These are phyloP conservation scores for thale cress (Arabidopsis thaliana) DNA, from an alignment of 345 rosid species.

Conservation along the genomic window DNA sequence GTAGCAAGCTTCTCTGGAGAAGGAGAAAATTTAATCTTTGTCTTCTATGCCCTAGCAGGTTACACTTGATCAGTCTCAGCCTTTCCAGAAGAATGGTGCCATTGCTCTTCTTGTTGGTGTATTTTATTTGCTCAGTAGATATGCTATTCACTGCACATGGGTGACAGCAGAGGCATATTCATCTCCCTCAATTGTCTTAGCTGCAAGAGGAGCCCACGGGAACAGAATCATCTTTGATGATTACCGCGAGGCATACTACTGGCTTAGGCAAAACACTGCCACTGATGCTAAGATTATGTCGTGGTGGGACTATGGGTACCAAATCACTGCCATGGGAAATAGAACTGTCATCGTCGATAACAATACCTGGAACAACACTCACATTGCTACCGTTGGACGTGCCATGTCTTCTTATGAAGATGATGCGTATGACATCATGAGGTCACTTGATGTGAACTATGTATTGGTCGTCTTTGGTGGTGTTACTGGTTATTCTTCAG, in stretches of 20 bases:
- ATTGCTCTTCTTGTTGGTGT: constrained; percentile 84
- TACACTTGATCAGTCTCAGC: constrained; percentile 91
- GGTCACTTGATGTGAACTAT: constrained; percentile 94
- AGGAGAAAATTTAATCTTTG: background rate
- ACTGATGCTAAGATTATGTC: constrained; percentile 98
- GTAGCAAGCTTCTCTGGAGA: background rate
- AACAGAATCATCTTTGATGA: constrained; percentile 93
- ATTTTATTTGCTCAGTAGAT: constrained; percentile 89
- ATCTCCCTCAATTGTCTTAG: constrained; percentile 96
- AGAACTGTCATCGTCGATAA: constrained; percentile 99
- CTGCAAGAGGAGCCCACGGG: constrained; percentile 99
- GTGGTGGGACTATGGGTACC: constrained; percentile 99
- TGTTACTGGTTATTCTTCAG: constrained; percentile 99
- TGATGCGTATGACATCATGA: constrained; percentile 95
- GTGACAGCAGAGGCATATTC: constrained; percentile 99
- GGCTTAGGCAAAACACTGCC: constrained; percentile 98
- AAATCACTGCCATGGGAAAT: constrained; percentile 99
- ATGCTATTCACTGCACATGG: constrained; percentile 95
- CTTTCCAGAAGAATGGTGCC: constrained; percentile 89
- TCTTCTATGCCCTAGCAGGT: constrained; percentile 55
- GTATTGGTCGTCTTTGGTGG: constrained; percentile 98
- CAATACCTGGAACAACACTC: constrained; percentile 99
- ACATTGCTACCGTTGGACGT: constrained; percentile 99
- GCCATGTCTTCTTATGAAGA: constrained; percentile 99
- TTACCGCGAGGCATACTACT: constrained; percentile 98